A percentile compares a stretch with the other conserved stretches of the same genome.
These are phyloP conservation scores for Pichia kluyveri DNA, from an alignment of 805 yeast genomes.

Conservation along the genomic window DNA sequence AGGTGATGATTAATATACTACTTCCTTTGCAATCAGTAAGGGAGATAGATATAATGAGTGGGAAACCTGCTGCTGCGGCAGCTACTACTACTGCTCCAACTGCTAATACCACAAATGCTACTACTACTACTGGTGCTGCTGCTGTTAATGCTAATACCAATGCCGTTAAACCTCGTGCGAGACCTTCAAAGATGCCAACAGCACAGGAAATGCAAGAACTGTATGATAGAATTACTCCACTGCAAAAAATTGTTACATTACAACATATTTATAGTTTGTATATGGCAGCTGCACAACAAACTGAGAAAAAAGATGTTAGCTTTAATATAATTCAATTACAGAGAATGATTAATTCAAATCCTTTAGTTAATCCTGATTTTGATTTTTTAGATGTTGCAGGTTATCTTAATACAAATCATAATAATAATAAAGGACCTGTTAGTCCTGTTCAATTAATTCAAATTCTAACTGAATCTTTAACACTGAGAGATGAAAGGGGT, in stretches of 20 bases:
- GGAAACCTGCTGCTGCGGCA: too few relatives aligned
- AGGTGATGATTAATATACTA: too few relatives aligned
- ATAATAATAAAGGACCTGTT: conserved; percentile 8
- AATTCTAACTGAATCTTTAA: conserved; percentile 27
- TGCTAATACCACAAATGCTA: too few relatives aligned
- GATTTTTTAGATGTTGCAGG: conserved; percentile 25
- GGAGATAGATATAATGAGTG: too few relatives aligned
- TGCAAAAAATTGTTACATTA: conserved; percentile 29
- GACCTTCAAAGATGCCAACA: conserved; percentile 16
- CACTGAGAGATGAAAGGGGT: conserved; percentile 21
- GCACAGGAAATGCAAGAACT: conserved; percentile 20
- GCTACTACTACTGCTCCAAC: too few relatives aligned
- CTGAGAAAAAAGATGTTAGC: conserved; percentile 26
- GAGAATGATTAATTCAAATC: conserved; percentile 29
- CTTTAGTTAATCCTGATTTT: conserved; percentile 27
- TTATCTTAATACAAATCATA: conserved; percentile 13
- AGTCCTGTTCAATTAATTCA: conserved; percentile 29
- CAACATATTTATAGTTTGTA: conserved; percentile 29
- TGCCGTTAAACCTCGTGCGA: not conserved
- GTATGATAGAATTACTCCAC: conserved; percentile 24
- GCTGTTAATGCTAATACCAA: not conserved
- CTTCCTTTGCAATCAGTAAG: too few relatives aligned
- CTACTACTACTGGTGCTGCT: not conserved
- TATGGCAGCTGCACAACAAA: conserved; percentile 26
- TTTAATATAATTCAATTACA: conserved; percentile 29